These are phyloP conservation scores for Wickerhamiella occidentalis DNA, from an alignment of 805 yeast species.

Conservation along the genomic window DNA sequence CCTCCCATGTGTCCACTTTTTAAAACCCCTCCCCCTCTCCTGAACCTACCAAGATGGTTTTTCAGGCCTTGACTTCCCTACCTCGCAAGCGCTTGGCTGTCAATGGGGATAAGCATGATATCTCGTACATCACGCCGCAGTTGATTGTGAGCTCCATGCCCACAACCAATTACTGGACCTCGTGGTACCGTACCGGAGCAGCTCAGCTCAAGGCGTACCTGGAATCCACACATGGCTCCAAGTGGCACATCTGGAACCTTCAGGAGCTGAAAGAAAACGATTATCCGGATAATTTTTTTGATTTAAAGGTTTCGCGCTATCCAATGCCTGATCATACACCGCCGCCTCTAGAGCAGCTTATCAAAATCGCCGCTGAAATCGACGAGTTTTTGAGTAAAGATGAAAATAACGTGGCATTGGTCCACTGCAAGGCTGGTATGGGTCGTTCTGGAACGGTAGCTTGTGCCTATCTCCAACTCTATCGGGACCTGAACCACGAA, in stretches of 20 bases:
- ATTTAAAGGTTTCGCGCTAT: constrained; percentile 28
- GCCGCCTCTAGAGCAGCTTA: constrained; percentile 47
- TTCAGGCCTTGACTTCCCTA: constrained; percentile 19
- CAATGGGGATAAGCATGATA: constrained; percentile 37
- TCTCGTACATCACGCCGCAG: constrained; percentile 52
- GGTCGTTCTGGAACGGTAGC: constrained; percentile 77
- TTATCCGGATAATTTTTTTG: constrained; percentile 31
- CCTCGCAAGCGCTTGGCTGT: constrained; percentile 22
- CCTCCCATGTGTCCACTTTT: background rate
- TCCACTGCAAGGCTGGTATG: constrained; percentile 87
- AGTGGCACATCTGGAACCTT: constrained; percentile 69
- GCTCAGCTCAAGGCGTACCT: constrained; percentile 40
- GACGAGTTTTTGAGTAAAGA: constrained; percentile 30
- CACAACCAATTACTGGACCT: constrained; percentile 33
- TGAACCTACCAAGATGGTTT: background rate
- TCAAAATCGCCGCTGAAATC: constrained; percentile 36
- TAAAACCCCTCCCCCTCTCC: background rate
- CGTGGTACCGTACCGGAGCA: constrained; percentile 42
- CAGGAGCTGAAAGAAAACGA: constrained; percentile 42
- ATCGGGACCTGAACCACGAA: constrained; percentile 29
- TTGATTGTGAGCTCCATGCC: constrained; percentile 73
- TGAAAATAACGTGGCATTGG: constrained; percentile 41
- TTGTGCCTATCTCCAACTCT: constrained; percentile 56
- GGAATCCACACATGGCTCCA: constrained; percentile 34
- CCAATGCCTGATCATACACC: constrained; percentile 75